phyloP scores from a whole-genome alignment of 768 basidiomycete species.

The Lactarius pseudohatsudake region DNA sequence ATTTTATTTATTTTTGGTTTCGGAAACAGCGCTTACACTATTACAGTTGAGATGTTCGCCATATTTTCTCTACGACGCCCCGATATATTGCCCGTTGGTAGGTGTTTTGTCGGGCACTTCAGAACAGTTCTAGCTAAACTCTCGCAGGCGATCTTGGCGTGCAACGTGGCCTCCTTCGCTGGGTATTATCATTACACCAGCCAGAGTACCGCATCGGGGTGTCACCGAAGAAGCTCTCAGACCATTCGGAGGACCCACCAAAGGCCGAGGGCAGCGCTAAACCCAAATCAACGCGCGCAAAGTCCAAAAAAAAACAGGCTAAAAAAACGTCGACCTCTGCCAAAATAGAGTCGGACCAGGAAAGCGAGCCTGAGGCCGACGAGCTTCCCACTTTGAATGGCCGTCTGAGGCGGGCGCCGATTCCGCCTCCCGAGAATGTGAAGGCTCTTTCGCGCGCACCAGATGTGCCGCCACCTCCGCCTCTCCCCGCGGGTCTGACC shows the following conservation, averaged over 20 bases:
- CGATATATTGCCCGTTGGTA: conserved; percentile 69
- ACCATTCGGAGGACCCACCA: conserved; percentile 17
- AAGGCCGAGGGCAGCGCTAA: conserved; percentile 11
- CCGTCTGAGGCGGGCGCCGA: conserved; percentile 6
- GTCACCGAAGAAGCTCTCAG: conserved; percentile 50
- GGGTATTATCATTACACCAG: conserved; percentile 65
- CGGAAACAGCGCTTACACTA: conserved; percentile 8
- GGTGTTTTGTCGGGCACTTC: conserved; percentile 26
- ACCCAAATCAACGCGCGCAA: conserved; percentile 30
- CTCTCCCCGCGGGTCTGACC: conserved; percentile 55
- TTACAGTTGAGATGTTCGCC: conserved; percentile 85
- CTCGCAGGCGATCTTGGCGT: conserved; percentile 77
- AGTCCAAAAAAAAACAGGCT: background rate
- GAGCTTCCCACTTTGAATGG: conserved; percentile 7
- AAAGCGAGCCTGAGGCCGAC: background rate
- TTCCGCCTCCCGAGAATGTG: background rate
- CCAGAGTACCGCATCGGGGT: conserved; percentile 48
- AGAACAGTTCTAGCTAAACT: conserved; percentile 5
- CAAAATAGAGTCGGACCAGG: conserved; percentile 15
- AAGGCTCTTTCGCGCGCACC: too few species aligned
- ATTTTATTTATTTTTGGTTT: background rate
- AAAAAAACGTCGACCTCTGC: background rate
- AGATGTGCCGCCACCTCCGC: background rate
- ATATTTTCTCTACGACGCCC: conserved; percentile 85
- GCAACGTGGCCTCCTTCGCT: conserved; percentile 68